Percentiles rank a stretch among this genome's conserved stretches.
phyloP scores from a whole-genome alignment of 257 asterid genomes.

The Fraxinus americana region DNA sequence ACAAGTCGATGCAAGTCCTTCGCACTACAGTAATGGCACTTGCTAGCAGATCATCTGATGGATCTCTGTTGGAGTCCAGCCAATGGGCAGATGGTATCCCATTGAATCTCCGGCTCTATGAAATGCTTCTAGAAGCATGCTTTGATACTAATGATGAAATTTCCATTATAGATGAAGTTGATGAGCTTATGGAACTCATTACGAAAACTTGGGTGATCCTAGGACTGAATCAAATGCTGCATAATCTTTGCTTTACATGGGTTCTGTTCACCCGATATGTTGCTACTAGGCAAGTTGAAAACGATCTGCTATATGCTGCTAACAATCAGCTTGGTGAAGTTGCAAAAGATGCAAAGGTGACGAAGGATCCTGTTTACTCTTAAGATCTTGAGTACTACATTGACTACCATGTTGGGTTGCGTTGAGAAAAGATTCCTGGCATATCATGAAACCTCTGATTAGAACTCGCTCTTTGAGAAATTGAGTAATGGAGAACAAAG shows the following conservation, averaged over 20 bases:
- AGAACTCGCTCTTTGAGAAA: no score
- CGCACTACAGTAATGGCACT: conserved; percentile 84
- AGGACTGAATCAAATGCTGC: conserved; percentile 85
- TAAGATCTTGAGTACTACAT: conserved; percentile 74
- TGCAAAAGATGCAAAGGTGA: conserved; percentile 81
- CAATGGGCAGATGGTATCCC: conserved; percentile 99
- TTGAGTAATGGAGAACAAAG: no score
- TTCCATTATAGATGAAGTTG: conserved; percentile 84
- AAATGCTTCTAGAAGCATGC: conserved; percentile 86
- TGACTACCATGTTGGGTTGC: conserved; percentile 96
- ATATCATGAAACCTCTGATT: conserved; percentile 90
- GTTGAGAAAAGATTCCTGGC: conserved; percentile 98
- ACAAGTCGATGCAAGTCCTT: conserved; percentile 95
- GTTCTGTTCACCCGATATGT: conserved; percentile 84
- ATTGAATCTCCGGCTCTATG: conserved; percentile 86
- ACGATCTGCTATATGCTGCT: conserved; percentile 76
- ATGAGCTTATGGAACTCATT: conserved; percentile 92
- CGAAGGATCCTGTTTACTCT: conserved; percentile 78
- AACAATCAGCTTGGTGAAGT: conserved; percentile 85
- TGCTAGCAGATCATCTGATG: conserved; percentile 80
- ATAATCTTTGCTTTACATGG: conserved; percentile 92
- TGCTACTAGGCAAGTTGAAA: conserved; percentile 83
- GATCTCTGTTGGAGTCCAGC: conserved; percentile 66
- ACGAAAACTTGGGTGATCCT: conserved; percentile 94
- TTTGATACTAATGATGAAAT: conserved; percentile 79